phyloP scores from a whole-genome alignment of 2,329 filamentous ascomycete genomes.

The Epichloe sibirici region DNA sequence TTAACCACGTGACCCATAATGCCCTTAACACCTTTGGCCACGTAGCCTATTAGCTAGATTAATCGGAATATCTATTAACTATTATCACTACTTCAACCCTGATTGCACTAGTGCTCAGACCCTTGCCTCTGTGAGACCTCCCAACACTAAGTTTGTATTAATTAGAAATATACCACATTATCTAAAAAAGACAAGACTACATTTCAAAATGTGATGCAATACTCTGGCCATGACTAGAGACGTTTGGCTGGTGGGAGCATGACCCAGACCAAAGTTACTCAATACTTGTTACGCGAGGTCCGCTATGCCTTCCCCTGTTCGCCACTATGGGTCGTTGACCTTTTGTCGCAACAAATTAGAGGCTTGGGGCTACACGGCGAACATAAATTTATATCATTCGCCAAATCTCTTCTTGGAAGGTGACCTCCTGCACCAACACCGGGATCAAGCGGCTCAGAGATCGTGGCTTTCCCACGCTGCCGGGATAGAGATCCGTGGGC shows the following conservation, averaged over 20 bases:
- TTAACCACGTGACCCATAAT: no score
- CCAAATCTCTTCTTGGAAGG: background rate
- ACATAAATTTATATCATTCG: background rate
- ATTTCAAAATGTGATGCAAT: no score
- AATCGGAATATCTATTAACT: no score
- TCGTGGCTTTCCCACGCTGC: background rate
- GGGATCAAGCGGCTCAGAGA: background rate
- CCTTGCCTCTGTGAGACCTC: no score
- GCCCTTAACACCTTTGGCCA: no score
- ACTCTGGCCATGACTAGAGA: slow-evolving; percentile 26
- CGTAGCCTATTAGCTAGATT: no score
- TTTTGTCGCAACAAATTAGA: background rate
- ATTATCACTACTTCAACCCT: no score
- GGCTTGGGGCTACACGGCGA: background rate
- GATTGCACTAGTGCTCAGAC: no score
- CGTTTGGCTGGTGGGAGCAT: background rate
- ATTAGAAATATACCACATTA: no score
- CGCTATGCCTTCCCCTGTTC: background rate
- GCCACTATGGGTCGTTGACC: background rate
- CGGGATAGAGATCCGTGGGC: background rate
- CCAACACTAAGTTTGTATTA: no score
- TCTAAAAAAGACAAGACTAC: no score
- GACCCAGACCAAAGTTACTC: background rate
- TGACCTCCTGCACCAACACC: background rate
- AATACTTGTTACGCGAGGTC: background rate